Conservation (phyloP, 2,329 filamentous ascomycete genomes). For the Microdochium bolleyi region DNA sequence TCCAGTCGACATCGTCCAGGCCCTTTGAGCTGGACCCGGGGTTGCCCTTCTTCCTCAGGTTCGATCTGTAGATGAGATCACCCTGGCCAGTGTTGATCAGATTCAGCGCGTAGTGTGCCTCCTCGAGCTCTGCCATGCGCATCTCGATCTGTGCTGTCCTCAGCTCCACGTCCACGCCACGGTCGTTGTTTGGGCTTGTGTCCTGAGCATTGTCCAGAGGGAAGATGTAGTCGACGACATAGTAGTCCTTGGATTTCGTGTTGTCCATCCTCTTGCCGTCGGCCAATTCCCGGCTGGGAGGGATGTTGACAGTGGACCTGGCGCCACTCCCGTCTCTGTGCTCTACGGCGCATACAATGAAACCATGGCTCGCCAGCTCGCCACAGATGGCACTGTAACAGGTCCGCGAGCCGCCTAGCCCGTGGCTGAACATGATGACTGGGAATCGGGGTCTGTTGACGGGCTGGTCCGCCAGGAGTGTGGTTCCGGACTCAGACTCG, state of each 20-base stretch:
- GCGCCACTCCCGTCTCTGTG: constrained; percentile 59
- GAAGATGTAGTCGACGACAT: constrained; percentile 55
- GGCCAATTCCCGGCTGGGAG: constrained; percentile 25
- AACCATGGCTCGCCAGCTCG: constrained; percentile 59
- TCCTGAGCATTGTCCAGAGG: constrained; percentile 45
- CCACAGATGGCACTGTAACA: constrained; percentile 56
- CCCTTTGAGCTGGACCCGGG: constrained; percentile 51
- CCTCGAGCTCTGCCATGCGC: constrained; percentile 55
- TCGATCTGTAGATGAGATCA: constrained; percentile 37
- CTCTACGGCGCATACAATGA: constrained; percentile 57
- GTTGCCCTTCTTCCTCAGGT: constrained; percentile 49
- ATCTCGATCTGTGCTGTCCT: constrained; percentile 55
- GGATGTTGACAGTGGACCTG: constrained; percentile 51
- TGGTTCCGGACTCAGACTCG: constrained; percentile 11
- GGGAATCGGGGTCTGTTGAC: constrained; percentile 41
- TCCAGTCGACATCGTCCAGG: constrained; percentile 47
- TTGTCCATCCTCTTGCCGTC: constrained; percentile 20
- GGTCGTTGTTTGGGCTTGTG: constrained; percentile 44
- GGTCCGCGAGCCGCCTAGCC: constrained; percentile 54
- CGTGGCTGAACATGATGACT: constrained; percentile 59
- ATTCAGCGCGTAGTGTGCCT: constrained; percentile 49
- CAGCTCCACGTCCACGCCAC: constrained; percentile 52
- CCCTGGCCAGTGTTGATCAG: constrained; percentile 47
- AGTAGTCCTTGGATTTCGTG: constrained; percentile 28
- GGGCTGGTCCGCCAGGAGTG: constrained; percentile 5